Evolutionary conservation across 2,329 filamentous ascomycete genomes (phyloP), one percentile per base, ranked within the genome.

Genomic region (Beauveria sp.): DNA sequence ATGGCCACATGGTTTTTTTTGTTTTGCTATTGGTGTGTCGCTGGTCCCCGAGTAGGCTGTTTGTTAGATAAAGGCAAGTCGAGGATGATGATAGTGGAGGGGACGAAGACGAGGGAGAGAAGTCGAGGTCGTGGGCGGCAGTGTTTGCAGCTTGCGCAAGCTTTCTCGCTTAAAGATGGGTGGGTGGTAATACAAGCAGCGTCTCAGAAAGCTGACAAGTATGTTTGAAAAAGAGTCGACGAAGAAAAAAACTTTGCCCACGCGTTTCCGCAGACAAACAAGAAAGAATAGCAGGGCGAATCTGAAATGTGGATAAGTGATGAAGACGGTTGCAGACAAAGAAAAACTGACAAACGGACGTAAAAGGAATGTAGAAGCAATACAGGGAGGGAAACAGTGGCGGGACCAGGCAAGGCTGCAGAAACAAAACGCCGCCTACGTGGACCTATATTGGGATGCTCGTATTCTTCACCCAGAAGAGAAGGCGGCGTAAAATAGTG

Each of bases 1-100:
- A 75, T 47, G 72, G 71, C 73, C 75, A 77, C 74, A 77, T 76
- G 40, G 30, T 65, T 40, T 61, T 50, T 46, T 22, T 18, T 28
- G 0, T n/a, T 10, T 24, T 22, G 22, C 5, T 30, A 12, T 30
- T n/a, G 26, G 16, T 14, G 40, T 24, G 9, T 46, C 20, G 42
- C 24, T 30, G 42, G 30, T 34, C 30, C 30, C 10, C 10, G 30
- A 24, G 30, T 34, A 30, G 8, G 30, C 30, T 16, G 16, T n/a
- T 30, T 30, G 10, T 50, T n/a, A 12, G 2, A n/a, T 5, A 10
- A 20, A 46, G 20, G n/a, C 6, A 16, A 26, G 22, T 16, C 26
- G 16, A 14, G 14, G 34, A 5, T 34, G 30, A 9, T 28, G 28
- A 7, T 28, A 8, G 28, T 28, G 34, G 34, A 38, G 34, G 20